These are phyloP conservation scores for Rubia yunnanensis DNA, from an alignment of 257 asterid genomes.

Conservation along the genomic window DNA sequence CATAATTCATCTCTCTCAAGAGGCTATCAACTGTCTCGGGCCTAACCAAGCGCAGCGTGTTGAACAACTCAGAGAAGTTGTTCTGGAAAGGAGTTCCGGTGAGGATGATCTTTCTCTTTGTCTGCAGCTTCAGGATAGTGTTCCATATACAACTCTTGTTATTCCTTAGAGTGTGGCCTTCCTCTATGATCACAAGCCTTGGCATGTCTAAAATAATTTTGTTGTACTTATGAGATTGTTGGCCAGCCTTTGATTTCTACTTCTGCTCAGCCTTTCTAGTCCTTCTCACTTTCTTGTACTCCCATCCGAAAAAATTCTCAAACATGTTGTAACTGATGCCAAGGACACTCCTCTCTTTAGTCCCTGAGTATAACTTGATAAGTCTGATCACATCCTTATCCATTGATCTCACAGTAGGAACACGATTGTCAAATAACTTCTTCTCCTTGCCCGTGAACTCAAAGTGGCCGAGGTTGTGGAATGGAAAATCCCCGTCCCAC, in stretches of 20 bases:
- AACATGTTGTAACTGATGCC: conserved; percentile 50
- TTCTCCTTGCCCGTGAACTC: conserved; percentile 26
- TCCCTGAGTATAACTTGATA: conserved; percentile 36
- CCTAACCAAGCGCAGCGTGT: conserved; percentile 38
- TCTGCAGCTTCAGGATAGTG: conserved; percentile 27
- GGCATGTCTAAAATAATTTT: conserved; percentile 41
- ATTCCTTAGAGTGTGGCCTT: conserved; percentile 63
- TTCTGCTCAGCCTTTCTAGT: background rate
- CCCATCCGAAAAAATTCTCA: conserved; percentile 34
- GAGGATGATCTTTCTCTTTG: conserved; percentile 42
- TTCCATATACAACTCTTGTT: conserved; percentile 42
- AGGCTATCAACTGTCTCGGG: conserved; percentile 38
- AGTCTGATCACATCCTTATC: conserved; percentile 18
- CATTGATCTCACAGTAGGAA: background rate
- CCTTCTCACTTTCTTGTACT: conserved; percentile 1
- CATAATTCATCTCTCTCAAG: conserved; percentile 18
- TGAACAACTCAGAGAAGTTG: conserved; percentile 47
- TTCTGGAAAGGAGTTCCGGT: conserved; percentile 76
- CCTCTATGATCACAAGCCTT: conserved; percentile 47
- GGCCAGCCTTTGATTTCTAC: background rate
- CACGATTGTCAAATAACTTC: conserved; percentile 8
- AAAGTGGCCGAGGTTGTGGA: conserved; percentile 32
- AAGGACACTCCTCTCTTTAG: conserved; percentile 24
- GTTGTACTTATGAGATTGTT: conserved; percentile 12
- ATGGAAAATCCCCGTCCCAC: conserved; percentile 47